Evolutionary conservation across 2,329 filamentous ascomycete species (phyloP).

Genomic region (Nigrospora osmanthi): DNA sequence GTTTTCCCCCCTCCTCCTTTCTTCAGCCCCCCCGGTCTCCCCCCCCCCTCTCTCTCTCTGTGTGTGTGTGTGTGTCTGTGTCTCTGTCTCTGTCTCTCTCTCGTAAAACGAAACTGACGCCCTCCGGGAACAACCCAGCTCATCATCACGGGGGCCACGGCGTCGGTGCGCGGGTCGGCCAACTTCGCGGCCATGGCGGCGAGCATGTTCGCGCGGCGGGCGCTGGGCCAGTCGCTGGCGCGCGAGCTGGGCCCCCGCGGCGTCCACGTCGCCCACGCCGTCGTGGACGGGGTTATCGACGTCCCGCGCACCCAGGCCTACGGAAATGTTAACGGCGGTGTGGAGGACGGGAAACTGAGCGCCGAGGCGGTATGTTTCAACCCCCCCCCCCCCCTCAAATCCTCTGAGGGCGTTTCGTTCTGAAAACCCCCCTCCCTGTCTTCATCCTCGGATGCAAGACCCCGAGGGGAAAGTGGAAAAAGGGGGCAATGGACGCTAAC

Average conservation of each 20-base stretch:
- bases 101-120: no score
- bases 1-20: no score
- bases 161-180: constrained; percentile 59
- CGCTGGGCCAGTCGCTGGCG: constrained; percentile 59
- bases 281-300: constrained; percentile 71
- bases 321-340: constrained; percentile 21
- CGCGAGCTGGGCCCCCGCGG: constrained; percentile 69
- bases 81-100: no score
- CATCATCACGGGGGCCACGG: constrained; percentile 71
- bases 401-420: no score
- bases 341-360: constrained; percentile 48
- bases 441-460: no score
- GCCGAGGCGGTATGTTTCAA: constrained; percentile 52
- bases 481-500: constrained; percentile 9
- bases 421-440: no score
- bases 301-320: constrained; percentile 55
- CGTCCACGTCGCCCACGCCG: constrained; percentile 65
- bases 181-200: constrained; percentile 57
- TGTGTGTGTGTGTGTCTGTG: no score
- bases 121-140: constrained; percentile 22
- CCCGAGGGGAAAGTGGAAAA: no score
- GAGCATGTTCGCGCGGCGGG: constrained; percentile 63
- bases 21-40: no score
- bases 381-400: no score
- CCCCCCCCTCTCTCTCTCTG: no score